Conservation (phyloP, 495 filamentous ascomycete genomes). For the Tuber brumale region DNA sequence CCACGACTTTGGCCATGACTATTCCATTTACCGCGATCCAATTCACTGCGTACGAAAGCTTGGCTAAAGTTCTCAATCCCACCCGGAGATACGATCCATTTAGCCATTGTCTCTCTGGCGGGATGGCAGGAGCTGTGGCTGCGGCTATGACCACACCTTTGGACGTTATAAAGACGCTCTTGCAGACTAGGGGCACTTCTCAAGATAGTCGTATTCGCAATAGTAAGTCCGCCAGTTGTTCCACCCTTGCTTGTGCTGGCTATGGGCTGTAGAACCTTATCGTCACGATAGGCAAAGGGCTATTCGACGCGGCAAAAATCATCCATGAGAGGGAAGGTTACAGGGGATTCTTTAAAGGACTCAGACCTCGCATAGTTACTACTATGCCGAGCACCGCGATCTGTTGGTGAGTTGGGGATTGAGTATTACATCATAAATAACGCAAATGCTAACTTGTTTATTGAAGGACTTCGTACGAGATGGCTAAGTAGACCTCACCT, state of each 20-base stretch:
- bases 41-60: conserved; percentile 93
- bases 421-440: not conserved
- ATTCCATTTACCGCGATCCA: conserved; percentile 95
- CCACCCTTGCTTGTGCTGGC: not conserved
- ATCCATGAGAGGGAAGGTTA: conserved; percentile 79
- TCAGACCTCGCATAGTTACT: conserved; percentile 84
- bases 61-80: conserved; percentile 89
- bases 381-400: conserved; percentile 98
- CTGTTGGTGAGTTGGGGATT: conserved; percentile 68
- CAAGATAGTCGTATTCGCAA: conserved; percentile 74
- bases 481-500: conserved; percentile 53
- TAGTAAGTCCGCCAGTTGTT: conserved; percentile 22
- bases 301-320: conserved; percentile 72
- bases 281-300: conserved; percentile 56
- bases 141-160: conserved; percentile 90
- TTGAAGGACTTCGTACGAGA: conserved; percentile 65
- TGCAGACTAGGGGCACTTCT: conserved; percentile 84
- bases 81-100: conserved; percentile 75
- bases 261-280: conserved; percentile 9
- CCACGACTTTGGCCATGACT: conserved; percentile 96
- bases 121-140: conserved; percentile 84
- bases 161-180: conserved; percentile 94
- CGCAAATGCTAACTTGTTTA: conserved; percentile 30
- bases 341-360: conserved; percentile 82
- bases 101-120: conserved; percentile 87